A percentile compares a stretch with the other conserved stretches of the same genome.
These are phyloP conservation scores for Colletotrichum endophyticum DNA, from an alignment of 2,329 filamentous ascomycete species.

Conservation along the genomic window DNA sequence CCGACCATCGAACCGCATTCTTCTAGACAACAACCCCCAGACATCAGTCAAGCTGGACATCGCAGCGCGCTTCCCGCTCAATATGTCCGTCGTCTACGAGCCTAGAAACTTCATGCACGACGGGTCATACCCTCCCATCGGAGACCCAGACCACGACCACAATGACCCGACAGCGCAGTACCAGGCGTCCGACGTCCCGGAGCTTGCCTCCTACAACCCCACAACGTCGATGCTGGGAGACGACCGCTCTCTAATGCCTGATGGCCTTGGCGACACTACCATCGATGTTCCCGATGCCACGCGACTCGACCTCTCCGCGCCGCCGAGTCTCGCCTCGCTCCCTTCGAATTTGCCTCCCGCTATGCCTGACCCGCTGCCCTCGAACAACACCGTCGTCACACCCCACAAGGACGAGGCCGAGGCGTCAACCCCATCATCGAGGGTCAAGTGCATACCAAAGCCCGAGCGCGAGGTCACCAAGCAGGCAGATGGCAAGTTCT, in stretches of 20 bases:
- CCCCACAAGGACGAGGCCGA: conserved; percentile 14
- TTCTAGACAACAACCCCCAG: background rate
- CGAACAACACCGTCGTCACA: conserved; percentile 6
- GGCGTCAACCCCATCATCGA: conserved; percentile 28
- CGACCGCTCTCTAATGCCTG: conserved; percentile 40
- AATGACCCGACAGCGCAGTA: conserved; percentile 30
- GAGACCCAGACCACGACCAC: conserved; percentile 44
- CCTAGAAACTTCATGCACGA: conserved; percentile 53
- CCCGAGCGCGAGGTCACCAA: conserved; percentile 62
- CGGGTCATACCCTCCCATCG: conserved; percentile 51
- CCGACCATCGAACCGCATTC: background rate
- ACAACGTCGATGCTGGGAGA: conserved; percentile 42
- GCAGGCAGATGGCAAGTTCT: conserved; percentile 76
- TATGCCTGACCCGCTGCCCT: conserved; percentile 33
- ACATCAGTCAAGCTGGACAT: conserved; percentile 23
- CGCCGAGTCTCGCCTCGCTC: conserved; percentile 33
- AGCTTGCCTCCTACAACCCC: conserved; percentile 48
- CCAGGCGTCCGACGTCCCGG: conserved; percentile 47
- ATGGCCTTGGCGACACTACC: conserved; percentile 37
- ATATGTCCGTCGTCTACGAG: conserved; percentile 60
- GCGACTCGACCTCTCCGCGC: conserved; percentile 41
- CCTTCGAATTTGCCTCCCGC: conserved; percentile 32
- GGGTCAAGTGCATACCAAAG: conserved; percentile 61
- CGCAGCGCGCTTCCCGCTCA: conserved; percentile 21
- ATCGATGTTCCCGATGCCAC: conserved; percentile 40